phyloP scores from a whole-genome alignment of 1,284 basidiomycete genomes.

The Fomes fomentarius region DNA sequence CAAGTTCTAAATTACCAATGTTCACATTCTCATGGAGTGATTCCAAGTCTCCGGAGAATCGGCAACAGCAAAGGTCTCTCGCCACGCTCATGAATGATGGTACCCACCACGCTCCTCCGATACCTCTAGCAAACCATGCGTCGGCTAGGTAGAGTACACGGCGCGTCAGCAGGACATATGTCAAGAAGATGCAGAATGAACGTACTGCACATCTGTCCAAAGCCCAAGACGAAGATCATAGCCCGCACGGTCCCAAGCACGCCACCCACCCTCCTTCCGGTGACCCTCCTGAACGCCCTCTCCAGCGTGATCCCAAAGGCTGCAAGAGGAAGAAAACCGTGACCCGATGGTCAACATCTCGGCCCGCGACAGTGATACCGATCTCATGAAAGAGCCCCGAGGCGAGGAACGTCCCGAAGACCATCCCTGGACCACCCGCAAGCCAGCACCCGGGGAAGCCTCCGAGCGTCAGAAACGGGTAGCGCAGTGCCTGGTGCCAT shows the following conservation, averaged over 20 bases:
- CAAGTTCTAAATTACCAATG: too few relatives aligned
- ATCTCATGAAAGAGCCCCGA: constrained; percentile 75
- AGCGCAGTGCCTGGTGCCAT: constrained; percentile 76
- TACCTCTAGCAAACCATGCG: constrained; percentile 64
- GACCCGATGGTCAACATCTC: constrained; percentile 54
- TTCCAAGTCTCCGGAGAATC: not conserved
- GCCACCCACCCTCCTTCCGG: constrained; percentile 61
- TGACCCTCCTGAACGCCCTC: constrained; percentile 56
- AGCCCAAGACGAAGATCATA: constrained; percentile 59
- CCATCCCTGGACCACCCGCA: constrained; percentile 56
- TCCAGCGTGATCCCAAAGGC: constrained; percentile 60
- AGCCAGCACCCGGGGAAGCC: constrained; percentile 62
- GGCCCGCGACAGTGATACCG: constrained; percentile 61
- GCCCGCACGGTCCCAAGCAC: constrained; percentile 65
- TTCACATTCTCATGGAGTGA: too few relatives aligned
- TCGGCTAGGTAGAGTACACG: constrained; percentile 54
- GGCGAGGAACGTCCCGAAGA: constrained; percentile 74
- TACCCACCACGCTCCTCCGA: constrained; percentile 66
- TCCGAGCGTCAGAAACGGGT: constrained; percentile 70
- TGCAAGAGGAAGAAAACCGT: constrained; percentile 67
- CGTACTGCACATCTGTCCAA: constrained; percentile 66
- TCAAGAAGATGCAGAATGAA: not conserved
- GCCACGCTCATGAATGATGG: constrained; percentile 57
- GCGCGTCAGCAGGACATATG: not conserved
- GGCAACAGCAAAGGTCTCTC: constrained; percentile 13